Conservation (phyloP, 306 rosid species). For the Morella rubra region DNA sequence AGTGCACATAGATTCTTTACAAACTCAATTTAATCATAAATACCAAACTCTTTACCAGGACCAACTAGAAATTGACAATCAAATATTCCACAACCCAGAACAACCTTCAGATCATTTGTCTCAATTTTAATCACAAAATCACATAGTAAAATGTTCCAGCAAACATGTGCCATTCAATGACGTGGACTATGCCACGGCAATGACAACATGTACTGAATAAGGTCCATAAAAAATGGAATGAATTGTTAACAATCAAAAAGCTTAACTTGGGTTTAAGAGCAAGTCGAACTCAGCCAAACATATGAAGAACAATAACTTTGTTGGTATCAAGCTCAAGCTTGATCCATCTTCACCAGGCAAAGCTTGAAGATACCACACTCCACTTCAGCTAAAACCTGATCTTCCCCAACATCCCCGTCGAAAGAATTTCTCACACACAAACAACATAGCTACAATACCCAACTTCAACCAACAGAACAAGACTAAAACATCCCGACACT, state of each 20-base stretch:
- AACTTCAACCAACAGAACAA: background rate
- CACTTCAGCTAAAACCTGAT: background rate
- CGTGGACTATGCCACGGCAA: background rate
- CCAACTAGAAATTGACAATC: background rate
- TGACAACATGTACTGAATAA: background rate
- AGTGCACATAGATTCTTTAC: background rate
- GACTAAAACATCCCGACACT: background rate
- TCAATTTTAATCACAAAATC: background rate
- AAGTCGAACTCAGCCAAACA: constrained; percentile 2
- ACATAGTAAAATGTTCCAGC: background rate
- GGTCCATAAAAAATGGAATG: background rate
- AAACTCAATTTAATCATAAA: background rate
- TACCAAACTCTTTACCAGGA: background rate
- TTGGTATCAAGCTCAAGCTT: background rate
- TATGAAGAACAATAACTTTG: background rate
- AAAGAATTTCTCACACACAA: background rate
- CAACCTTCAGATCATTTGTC: background rate
- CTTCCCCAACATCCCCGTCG: background rate
- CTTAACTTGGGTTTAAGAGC: background rate
- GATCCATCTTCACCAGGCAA: background rate
- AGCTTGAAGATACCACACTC: background rate
- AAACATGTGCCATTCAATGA: background rate
- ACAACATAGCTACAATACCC: background rate
- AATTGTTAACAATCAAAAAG: background rate
- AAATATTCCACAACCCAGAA: background rate